Base-by-base conservation (phyloP, 192 early-diverging fungal genomes). In the Coemansia sp. region DNA sequence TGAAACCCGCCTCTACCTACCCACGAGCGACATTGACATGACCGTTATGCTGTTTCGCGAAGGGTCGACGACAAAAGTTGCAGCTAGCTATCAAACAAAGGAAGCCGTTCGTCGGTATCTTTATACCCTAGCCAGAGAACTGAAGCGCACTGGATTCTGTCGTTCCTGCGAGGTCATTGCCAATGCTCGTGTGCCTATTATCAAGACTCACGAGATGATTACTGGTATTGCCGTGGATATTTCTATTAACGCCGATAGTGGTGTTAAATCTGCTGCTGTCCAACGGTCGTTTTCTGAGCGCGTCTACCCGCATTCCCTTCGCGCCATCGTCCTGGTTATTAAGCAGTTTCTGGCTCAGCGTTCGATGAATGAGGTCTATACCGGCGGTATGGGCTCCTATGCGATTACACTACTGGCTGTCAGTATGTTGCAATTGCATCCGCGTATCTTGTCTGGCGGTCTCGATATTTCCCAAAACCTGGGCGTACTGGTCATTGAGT, bases 341-440 rank as follows among this genome's bases (percentile, higher is more conserved):
- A 98, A 98, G 74, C 92, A 94, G 60, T 96, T 95, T 39, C 64
- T 99, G 41, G 73, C 81, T 40, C 82, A 91, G 58, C 79, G 91
- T 24, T 74, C 81, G 6, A 73, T 94, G 71, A 94, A 96, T 71
- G 95, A 97, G 67, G 93, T 94, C 11, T 94, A 87, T 56, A 88
- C 86, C 4, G 97, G 97, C 25, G 97, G 97, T 4, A 69, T 97
- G 57, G 94, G 94, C 14, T 90, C 90, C 24, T 98, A 95, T 65
- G 89, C 92, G 1, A 77, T 94, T 8, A 83, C 94, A 36, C 73
- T 90, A 10, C 64, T 97, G 70, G 89, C 92, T 0, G 85, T 89
- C 60, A 89, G 91, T 31, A 91, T 97, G 61, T 73, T 98, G 17
- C 94, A 96, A 86, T 82, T 91, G 77, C 96, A 98, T 67, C 94